Evolutionary conservation across 805 yeast species (phyloP).

Genomic region (Starmerella bombicola): DNA sequence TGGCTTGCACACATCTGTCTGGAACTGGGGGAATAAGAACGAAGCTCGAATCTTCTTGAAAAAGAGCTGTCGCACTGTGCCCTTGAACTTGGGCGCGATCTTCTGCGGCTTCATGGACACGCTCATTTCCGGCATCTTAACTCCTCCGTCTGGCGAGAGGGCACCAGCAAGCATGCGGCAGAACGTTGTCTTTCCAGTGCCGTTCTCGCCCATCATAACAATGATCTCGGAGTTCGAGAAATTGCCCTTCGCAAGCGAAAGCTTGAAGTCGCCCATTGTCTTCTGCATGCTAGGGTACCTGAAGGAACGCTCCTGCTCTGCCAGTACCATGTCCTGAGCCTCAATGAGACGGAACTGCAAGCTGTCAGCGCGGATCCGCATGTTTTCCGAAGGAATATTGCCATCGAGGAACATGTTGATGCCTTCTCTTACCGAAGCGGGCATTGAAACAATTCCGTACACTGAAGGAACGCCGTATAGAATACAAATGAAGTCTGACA

Average conservation of each 20-base stretch:
- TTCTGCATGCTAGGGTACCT: constrained; percentile 70
- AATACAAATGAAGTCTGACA: constrained; percentile 94
- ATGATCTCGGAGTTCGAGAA: constrained; percentile 93
- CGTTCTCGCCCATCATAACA: constrained; percentile 99
- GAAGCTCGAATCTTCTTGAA: constrained; percentile 91
- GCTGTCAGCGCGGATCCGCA: constrained; percentile 93
- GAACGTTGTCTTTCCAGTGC: constrained; percentile 98
- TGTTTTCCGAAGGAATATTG: constrained; percentile 90
- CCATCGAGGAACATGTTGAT: constrained; percentile 97
- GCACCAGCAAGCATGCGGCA: constrained; percentile 93
- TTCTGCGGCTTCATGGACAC: constrained; percentile 98
- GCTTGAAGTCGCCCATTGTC: constrained; percentile 92
- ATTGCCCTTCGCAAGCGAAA: constrained; percentile 71
- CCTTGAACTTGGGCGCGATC: constrained; percentile 96
- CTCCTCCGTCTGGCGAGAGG: constrained; percentile 69
- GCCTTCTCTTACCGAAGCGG: constrained; percentile 96
- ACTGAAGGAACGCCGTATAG: constrained; percentile 97
- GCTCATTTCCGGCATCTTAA: constrained; percentile 71
- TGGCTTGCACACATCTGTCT: constrained; percentile 95
- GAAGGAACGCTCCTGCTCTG: constrained; percentile 70
- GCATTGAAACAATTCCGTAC: constrained; percentile 96
- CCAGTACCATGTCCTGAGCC: constrained; percentile 62
- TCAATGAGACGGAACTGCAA: constrained; percentile 87
- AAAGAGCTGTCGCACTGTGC: constrained; percentile 95
- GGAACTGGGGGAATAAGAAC: constrained; percentile 93